A percentile compares a stretch with the other conserved stretches of the same genome.
Evolutionary conservation across 176 grass and related monocot genomes (phyloP).

Genomic region (Coix lacrymajobi): DNA sequence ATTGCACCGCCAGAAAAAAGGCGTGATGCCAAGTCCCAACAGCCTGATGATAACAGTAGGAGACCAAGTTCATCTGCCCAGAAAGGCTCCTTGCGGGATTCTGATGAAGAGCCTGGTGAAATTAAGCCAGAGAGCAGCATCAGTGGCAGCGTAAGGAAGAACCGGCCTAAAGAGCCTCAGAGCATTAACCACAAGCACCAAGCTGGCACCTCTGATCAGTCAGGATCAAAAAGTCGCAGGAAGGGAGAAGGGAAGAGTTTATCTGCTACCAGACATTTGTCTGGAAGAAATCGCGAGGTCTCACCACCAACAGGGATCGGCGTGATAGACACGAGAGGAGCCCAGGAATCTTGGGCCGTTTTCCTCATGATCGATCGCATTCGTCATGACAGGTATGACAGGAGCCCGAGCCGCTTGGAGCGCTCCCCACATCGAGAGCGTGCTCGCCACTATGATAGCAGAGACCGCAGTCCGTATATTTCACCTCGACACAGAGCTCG

Average conservation of each 20-base stretch:
- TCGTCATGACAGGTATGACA: constrained; percentile 47
- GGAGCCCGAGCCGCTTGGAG: constrained; percentile 42
- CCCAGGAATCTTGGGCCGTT: constrained; percentile 46
- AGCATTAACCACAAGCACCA: constrained; percentile 50
- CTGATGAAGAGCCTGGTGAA: constrained; percentile 66
- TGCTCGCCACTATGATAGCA: constrained; percentile 39
- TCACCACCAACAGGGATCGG: constrained; percentile 30
- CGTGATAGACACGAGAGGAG: constrained; percentile 46
- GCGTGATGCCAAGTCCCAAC: constrained; percentile 19
- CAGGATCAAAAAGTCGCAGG: constrained; percentile 45
- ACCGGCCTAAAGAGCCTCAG: constrained; percentile 37
- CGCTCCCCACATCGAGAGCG: constrained; percentile 49
- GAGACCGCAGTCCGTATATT: constrained; percentile 54
- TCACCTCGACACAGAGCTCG: constrained; percentile 49
- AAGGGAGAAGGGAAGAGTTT: constrained; percentile 55
- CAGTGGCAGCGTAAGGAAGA: constrained; percentile 42
- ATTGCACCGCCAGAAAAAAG: constrained; percentile 30
- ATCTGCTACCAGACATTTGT: constrained; percentile 32
- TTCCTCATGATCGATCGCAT: constrained; percentile 47
- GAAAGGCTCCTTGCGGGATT: constrained; percentile 38
- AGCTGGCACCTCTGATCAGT: constrained; percentile 35
- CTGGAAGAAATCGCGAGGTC: constrained; percentile 47
- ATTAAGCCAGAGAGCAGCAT: constrained; percentile 70
- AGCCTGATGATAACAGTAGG: constrained; percentile 19
- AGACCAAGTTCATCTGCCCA: constrained; percentile 28